Evolutionary conservation across 1,139 yeast genomes (phyloP).

Genomic region (Saccharomyces hybrid): DNA sequence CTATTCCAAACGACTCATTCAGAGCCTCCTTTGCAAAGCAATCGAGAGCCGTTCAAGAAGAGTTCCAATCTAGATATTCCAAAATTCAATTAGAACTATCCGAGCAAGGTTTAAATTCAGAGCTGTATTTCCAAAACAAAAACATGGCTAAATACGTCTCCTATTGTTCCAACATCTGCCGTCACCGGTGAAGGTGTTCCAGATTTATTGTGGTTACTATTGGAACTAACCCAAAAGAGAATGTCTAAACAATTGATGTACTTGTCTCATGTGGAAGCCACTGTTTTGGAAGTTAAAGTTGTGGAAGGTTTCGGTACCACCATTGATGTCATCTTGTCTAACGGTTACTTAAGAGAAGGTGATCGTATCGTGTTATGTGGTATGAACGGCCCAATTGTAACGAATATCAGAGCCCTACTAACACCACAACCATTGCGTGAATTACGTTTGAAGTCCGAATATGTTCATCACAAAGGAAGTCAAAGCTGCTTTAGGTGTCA

Average conservation of each 20-base stretch:
- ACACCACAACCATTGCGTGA: constrained; percentile 98
- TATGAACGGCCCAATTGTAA: constrained; percentile 97
- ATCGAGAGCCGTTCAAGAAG: constrained; percentile 76
- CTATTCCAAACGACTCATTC: constrained; percentile 85
- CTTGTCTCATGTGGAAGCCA: constrained; percentile 81
- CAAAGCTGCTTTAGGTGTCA: constrained; percentile 97
- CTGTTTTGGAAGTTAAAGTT: constrained; percentile 95
- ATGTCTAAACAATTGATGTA: constrained; percentile 98
- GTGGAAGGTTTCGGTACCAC: constrained; percentile 98
- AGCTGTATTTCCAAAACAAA: constrained; percentile 89
- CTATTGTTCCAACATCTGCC: constrained; percentile 95
- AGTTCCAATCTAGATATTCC: constrained; percentile 80
- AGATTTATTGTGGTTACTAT: constrained; percentile 88
- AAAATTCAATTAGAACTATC: constrained; percentile 86
- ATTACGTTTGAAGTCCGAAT: constrained; percentile 88
- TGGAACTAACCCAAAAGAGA: constrained; percentile 94
- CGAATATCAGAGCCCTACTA: constrained; percentile 87
- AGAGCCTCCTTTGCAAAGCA: constrained; percentile 87
- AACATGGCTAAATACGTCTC: constrained; percentile 90
- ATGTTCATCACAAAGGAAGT: constrained; percentile 95
- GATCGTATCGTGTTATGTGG: constrained; percentile 95
- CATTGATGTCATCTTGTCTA: constrained; percentile 91
- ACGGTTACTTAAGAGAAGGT: constrained; percentile 91
- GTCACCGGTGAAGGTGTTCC: constrained; percentile 99
- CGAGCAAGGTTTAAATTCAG: constrained; percentile 97